phyloP scores from a whole-genome alignment of 768 basidiomycete genomes.

The Omphalotus guepiniiformis region DNA sequence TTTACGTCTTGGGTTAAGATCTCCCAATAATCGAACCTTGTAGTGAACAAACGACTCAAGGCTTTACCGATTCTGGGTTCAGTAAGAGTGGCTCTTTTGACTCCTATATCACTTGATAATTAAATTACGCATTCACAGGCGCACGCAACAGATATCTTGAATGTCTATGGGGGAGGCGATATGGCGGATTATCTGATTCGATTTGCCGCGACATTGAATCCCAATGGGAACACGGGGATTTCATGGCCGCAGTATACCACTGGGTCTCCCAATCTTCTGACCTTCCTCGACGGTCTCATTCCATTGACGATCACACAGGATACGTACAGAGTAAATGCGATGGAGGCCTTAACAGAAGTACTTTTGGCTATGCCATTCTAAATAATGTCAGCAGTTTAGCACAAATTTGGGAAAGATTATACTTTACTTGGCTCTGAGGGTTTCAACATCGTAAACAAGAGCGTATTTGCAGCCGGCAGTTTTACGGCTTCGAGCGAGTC shows the following conservation, averaged over 20 bases:
- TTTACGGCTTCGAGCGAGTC: too few relatives aligned
- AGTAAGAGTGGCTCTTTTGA: conserved; percentile 15
- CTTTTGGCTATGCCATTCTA: too few relatives aligned
- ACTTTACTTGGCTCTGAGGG: too few relatives aligned
- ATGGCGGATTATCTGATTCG: conserved; percentile 26
- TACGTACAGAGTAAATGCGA: conserved; percentile 26
- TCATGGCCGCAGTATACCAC: conserved; percentile 28
- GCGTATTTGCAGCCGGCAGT: too few relatives aligned
- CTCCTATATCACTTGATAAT: neutral
- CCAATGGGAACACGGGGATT: conserved; percentile 7
- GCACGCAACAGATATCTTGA: conserved; percentile 22
- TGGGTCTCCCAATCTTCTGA: conserved; percentile 18
- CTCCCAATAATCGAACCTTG: too few relatives aligned
- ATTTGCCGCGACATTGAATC: conserved; percentile 13
- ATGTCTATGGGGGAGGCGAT: conserved; percentile 19
- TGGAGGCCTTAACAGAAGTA: conserved; percentile 18
- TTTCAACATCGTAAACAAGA: too few relatives aligned
- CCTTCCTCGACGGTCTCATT: conserved; percentile 16
- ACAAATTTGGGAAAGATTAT: too few relatives aligned
- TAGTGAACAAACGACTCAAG: conserved; percentile 27
- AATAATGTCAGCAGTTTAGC: too few relatives aligned
- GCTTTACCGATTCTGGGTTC: conserved; percentile 22
- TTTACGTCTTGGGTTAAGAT: neutral
- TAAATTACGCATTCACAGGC: conserved; percentile 7
- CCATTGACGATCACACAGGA: conserved; percentile 21